Evolutionary conservation across 2,329 filamentous ascomycete genomes (phyloP).

Genomic region (Nigrospora oryzae): DNA sequence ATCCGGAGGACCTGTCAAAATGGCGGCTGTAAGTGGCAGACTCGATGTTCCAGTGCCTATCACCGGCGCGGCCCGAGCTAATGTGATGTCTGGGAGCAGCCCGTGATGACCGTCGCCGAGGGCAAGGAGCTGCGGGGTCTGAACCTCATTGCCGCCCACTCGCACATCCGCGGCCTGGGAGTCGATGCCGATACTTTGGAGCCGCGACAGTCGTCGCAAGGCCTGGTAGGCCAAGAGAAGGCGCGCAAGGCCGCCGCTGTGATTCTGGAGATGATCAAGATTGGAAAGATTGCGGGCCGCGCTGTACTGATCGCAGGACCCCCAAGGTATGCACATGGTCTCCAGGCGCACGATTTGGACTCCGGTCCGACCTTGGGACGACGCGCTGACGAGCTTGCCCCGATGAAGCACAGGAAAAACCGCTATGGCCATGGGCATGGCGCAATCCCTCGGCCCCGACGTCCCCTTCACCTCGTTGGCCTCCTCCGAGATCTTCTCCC

Average conservation of each 20-base stretch:
- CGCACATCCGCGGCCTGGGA: conserved; percentile 91
- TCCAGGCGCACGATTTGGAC: no score
- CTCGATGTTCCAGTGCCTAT: no score
- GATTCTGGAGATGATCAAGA: conserved; percentile 97
- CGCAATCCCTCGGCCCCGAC: conserved; percentile 86
- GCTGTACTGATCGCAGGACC: conserved; percentile 93
- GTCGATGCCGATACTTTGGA: conserved; percentile 89
- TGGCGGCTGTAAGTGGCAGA: conserved; percentile 40
- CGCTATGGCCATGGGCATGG: conserved; percentile 97
- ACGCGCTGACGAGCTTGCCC: neutral
- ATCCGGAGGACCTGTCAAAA: conserved; percentile 19
- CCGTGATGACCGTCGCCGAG: conserved; percentile 76
- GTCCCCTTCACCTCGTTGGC: conserved; percentile 95
- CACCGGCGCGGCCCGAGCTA: neutral
- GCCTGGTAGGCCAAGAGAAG: conserved; percentile 92
- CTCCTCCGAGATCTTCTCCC: conserved; percentile 93
- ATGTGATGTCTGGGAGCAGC: conserved; percentile 25
- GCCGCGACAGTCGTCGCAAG: conserved; percentile 77
- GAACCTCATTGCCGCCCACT: conserved; percentile 96
- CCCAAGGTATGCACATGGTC: conserved; percentile 50
- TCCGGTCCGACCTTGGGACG: no score
- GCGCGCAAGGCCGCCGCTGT: conserved; percentile 93
- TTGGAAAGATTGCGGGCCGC: conserved; percentile 94
- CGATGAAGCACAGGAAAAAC: conserved; percentile 82
- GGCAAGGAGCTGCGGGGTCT: conserved; percentile 92